These are phyloP conservation scores for Gentiana straminea DNA, from an alignment of 257 asterid species.

Conservation along the genomic window DNA sequence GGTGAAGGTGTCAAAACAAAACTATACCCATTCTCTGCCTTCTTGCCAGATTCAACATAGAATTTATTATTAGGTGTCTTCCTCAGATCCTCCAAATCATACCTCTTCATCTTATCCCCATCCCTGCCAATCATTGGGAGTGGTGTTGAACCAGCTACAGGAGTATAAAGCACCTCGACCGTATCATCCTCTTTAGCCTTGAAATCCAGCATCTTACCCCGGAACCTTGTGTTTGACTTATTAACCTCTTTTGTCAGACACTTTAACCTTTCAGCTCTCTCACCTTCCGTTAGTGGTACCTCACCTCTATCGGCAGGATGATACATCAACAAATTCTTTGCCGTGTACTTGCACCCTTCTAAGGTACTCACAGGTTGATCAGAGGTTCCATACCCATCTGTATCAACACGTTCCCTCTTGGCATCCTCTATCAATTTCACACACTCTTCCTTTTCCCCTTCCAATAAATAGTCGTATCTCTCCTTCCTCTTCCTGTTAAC, in stretches of 20 bases:
- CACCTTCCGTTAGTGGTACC: conserved; percentile 61
- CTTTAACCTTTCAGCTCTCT: conserved; percentile 60
- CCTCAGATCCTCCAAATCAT: conserved; percentile 86
- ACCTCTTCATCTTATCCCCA: conserved; percentile 52
- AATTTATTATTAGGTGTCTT: conserved; percentile 57
- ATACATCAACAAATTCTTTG: conserved; percentile 84
- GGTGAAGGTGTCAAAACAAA: conserved; percentile 96
- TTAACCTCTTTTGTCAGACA: conserved; percentile 69
- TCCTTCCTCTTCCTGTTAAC: conserved; percentile 68
- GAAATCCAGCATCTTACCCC: conserved; percentile 45
- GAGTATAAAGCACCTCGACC: conserved; percentile 56
- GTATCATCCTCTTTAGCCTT: conserved; percentile 41
- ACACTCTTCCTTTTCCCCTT: conserved; percentile 31
- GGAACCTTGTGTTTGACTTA: conserved; percentile 68
- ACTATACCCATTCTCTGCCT: conserved; percentile 79
- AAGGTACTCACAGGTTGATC: conserved; percentile 69
- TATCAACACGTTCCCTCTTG: conserved; percentile 41
- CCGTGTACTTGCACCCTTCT: conserved; percentile 80
- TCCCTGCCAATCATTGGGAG: conserved; percentile 40
- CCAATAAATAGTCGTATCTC: conserved; percentile 66
- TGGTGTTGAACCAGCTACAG: conserved; percentile 74
- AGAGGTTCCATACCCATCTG: conserved; percentile 90
- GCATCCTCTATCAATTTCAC: conserved; percentile 41
- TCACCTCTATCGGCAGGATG: conserved; percentile 92
- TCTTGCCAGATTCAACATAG: conserved; percentile 65